These are phyloP conservation scores for Yamadazyma oceani DNA, from an alignment of 1,139 yeast species.

Conservation along the genomic window DNA sequence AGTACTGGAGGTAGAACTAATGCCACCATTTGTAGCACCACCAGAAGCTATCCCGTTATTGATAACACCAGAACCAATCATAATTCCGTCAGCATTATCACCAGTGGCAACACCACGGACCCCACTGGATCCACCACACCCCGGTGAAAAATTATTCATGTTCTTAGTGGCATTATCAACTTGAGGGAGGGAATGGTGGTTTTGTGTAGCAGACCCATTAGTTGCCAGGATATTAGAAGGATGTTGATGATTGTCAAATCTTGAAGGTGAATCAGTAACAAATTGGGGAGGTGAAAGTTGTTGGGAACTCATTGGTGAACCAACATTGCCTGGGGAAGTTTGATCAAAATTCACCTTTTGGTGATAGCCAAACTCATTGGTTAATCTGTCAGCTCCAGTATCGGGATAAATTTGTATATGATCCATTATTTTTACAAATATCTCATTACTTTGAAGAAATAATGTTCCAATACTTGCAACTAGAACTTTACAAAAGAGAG, in stretches of 20 bases:
- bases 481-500: neutral
- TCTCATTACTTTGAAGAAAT: neutral
- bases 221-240: too few relatives aligned
- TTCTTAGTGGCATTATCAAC: too few relatives aligned
- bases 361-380: neutral
- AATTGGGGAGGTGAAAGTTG: neutral
- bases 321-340: neutral
- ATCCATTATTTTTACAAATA: neutral
- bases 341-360: conserved; percentile 1
- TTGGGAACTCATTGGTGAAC: neutral
- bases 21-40: neutral
- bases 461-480: too few relatives aligned
- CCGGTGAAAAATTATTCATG: too few relatives aligned
- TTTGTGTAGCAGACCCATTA: too few relatives aligned
- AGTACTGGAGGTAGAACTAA: neutral
- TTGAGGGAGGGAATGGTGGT: too few relatives aligned
- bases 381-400: neutral
- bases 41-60: neutral
- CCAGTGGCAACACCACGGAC: too few relatives aligned
- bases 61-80: too few relatives aligned
- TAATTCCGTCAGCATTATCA: too few relatives aligned
- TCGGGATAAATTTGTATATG: conserved; percentile 1
- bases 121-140: too few relatives aligned
- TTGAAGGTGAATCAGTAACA: neutral
- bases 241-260: neutral